Conservation (phyloP, 768 basidiomycete genomes). For the Gymnopilus dilepis region DNA sequence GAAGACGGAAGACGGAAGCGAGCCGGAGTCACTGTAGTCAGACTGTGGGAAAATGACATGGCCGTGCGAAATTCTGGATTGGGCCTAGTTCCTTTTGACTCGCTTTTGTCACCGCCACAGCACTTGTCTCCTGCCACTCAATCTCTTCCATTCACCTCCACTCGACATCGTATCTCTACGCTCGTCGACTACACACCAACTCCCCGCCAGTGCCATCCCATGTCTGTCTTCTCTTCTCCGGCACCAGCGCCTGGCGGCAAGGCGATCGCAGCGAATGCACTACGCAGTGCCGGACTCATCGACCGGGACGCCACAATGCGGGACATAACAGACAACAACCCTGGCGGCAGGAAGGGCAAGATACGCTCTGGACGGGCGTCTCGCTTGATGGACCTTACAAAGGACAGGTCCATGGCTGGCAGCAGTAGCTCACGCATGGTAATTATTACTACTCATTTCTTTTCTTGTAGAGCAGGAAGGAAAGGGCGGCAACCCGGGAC, state of each 20-base stretch:
- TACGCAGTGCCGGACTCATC: constrained; percentile 76
- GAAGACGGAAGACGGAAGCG: background rate
- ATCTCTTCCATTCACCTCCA: constrained; percentile 7
- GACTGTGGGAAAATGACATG: constrained; percentile 30
- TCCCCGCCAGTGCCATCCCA: constrained; percentile 13
- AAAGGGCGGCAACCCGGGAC: background rate
- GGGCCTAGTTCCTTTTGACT: constrained; percentile 38
- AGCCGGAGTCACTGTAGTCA: background rate
- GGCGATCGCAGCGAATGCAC: constrained; percentile 61
- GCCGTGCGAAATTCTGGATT: constrained; percentile 34
- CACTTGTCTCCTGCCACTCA: constrained; percentile 25
- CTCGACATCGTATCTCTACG: constrained; percentile 8
- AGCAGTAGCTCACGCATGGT: constrained; percentile 52
- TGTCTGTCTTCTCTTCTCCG: constrained; percentile 61
- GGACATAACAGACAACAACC: constrained; percentile 63
- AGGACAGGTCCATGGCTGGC: constrained; percentile 52
- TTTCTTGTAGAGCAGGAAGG: constrained; percentile 34
- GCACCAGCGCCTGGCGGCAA: constrained; percentile 63
- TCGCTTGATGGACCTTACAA: constrained; percentile 63
- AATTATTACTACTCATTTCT: constrained; percentile 57
- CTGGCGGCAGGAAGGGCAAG: constrained; percentile 79
- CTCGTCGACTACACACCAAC: constrained; percentile 8
- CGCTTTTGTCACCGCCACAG: constrained; percentile 34
- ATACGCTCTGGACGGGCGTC: constrained; percentile 59
- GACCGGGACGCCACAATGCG: constrained; percentile 80